These are phyloP conservation scores for Nicotiana sylvestris DNA, from an alignment of 257 asterid species.

Conservation along the genomic window DNA sequence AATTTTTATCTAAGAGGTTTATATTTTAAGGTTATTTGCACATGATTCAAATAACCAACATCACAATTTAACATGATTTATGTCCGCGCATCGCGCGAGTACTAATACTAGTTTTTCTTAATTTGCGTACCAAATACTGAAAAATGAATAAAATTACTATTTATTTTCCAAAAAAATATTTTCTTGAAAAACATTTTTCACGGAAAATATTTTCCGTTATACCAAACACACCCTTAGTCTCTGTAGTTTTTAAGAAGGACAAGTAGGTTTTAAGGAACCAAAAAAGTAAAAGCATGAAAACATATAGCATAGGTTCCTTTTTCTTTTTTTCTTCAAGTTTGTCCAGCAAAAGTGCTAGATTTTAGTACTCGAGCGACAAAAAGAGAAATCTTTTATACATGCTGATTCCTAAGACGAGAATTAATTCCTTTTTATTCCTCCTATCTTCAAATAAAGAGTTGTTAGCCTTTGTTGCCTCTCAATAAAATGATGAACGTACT, in stretches of 20 bases:
- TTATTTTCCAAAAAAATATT: too few relatives aligned
- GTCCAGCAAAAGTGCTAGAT: neutral
- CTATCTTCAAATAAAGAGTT: neutral
- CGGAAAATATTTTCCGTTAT: too few relatives aligned
- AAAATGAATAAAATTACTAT: too few relatives aligned
- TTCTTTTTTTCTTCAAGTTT: neutral
- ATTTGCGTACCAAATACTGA: too few relatives aligned
- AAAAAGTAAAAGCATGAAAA: neutral
- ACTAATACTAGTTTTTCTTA: too few relatives aligned
- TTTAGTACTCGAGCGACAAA: conserved; percentile 3
- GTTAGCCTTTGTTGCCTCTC: neutral
- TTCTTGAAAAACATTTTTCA: too few relatives aligned
- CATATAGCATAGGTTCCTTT: neutral
- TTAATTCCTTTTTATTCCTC: neutral
- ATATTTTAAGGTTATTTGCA: too few relatives aligned
- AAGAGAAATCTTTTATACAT: neutral
- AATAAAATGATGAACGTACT: neutral
- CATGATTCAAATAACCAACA: too few relatives aligned
- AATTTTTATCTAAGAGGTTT: too few relatives aligned
- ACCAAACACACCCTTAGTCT: neutral
- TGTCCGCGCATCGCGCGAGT: too few relatives aligned
- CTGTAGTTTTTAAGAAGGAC: neutral
- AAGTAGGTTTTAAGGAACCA: neutral
- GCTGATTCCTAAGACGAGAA: conserved; percentile 14
- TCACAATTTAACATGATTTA: too few relatives aligned